Conservation (phyloP, 2,329 filamentous ascomycete genomes). For the Hysterium pulicare region DNA sequence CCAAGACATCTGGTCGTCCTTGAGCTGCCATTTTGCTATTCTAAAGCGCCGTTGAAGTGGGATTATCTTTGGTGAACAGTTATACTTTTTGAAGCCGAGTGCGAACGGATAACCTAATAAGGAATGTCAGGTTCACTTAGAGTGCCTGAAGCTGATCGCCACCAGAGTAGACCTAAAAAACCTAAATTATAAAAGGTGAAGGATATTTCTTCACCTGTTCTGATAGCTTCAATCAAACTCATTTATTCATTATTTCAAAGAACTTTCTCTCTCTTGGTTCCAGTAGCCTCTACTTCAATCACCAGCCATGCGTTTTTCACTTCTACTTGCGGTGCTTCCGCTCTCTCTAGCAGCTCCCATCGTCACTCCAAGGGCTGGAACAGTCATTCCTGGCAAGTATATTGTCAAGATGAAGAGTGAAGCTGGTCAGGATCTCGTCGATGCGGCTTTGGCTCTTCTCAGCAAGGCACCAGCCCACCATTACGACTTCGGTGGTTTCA, state of each 20-base stretch:
- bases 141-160: not conserved
- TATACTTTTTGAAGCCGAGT: not conserved
- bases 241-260: not conserved
- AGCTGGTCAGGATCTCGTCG: constrained; percentile 24
- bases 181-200: not conserved
- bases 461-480: constrained; percentile 29
- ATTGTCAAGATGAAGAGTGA: constrained; percentile 46
- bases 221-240: not conserved
- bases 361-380: constrained; percentile 34
- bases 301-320: constrained; percentile 34
- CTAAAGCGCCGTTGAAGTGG: not conserved
- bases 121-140: not conserved
- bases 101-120: not conserved
- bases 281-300: not conserved
- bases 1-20: not conserved
- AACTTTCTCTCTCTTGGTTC: not conserved
- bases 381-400: constrained; percentile 42
- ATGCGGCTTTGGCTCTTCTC: constrained; percentile 24
- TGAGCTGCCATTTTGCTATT: not conserved
- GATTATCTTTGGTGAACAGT: not conserved
- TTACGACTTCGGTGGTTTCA: constrained; percentile 38
- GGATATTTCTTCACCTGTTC: not conserved
- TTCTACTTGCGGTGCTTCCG: constrained; percentile 38
- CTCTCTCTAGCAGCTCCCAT: constrained; percentile 41
- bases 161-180: too few relatives aligned